These are phyloP conservation scores for Acer yangbiense DNA, from an alignment of 345 rosid genomes.

Conservation along the genomic window DNA sequence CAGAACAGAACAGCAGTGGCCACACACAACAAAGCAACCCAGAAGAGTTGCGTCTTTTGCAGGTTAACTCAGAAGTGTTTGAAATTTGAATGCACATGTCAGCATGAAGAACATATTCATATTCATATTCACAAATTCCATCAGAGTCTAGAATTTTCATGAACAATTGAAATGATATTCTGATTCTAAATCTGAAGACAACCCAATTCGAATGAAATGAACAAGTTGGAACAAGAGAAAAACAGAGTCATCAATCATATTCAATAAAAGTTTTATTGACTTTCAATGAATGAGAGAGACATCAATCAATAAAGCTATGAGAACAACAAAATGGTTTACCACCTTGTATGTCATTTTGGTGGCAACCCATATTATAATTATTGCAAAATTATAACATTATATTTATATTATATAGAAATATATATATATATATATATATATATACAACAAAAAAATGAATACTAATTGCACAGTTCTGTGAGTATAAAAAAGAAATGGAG, in stretches of 20 bases:
- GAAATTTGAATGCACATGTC: neutral
- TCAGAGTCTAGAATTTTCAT: neutral
- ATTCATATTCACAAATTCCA: neutral
- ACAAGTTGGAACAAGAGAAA: neutral
- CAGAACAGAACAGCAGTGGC: no score
- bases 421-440: constrained; percentile 21
- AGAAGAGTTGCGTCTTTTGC: neutral
- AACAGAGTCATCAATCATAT: neutral
- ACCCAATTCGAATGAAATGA: neutral
- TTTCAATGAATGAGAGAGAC: constrained; percentile 13
- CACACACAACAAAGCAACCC: neutral
- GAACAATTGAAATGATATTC: no score
- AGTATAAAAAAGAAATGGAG: neutral
- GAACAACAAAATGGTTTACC: constrained; percentile 33
- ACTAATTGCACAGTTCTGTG: constrained; percentile 9
- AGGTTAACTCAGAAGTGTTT: neutral
- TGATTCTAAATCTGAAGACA: no score
- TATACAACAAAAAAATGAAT: constrained; percentile 47
- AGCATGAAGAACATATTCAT: neutral
- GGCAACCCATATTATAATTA: constrained; percentile 29
- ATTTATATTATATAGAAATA: no score
- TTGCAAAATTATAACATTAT: no score
- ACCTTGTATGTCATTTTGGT: constrained; percentile 15
- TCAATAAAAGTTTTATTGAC: neutral
- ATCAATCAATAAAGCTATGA: neutral